Evolutionary conservation across 225 moss, liverwort and hornwort species (phyloP).

Genomic region (Marchantia polymorpha): DNA sequence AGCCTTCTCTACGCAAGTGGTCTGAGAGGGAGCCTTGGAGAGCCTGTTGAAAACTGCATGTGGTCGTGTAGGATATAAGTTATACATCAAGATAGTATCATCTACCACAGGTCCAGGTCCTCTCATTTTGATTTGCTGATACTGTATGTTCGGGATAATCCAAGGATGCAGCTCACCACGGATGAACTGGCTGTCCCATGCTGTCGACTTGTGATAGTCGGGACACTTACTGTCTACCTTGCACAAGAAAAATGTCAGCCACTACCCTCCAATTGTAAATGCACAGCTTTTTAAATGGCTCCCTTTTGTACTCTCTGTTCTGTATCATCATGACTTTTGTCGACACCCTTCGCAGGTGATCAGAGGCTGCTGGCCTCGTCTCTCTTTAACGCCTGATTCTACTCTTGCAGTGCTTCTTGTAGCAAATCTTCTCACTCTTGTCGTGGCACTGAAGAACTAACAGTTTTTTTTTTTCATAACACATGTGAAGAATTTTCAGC

Average conservation of each 20-base stretch:
- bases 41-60: slow-evolving; percentile 36
- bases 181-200: slow-evolving; percentile 21
- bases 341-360: too few relatives aligned
- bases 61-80: slow-evolving; percentile 27
- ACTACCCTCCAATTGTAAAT: slow-evolving; percentile 30
- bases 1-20: slow-evolving; percentile 26
- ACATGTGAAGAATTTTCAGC: too few relatives aligned
- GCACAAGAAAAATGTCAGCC: slow-evolving; percentile 18
- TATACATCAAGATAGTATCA: slow-evolving; percentile 16
- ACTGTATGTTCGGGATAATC: slow-evolving; percentile 10
- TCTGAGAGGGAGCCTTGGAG: slow-evolving; percentile 27
- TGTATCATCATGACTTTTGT: background rate
- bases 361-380: too few relatives aligned
- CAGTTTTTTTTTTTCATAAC: too few relatives aligned
- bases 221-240: slow-evolving; percentile 13
- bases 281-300: slow-evolving; percentile 23
- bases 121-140: slow-evolving; percentile 20
- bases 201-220: slow-evolving; percentile 21
- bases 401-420: too few relatives aligned
- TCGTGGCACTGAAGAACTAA: too few relatives aligned
- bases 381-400: too few relatives aligned
- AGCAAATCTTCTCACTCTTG: too few relatives aligned
- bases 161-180: slow-evolving; percentile 15
- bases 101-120: slow-evolving; percentile 20
- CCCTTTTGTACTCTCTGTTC: slow-evolving; percentile 12